phyloP scores from a whole-genome alignment of 768 basidiomycete genomes.

The Mycena latifolia region DNA sequence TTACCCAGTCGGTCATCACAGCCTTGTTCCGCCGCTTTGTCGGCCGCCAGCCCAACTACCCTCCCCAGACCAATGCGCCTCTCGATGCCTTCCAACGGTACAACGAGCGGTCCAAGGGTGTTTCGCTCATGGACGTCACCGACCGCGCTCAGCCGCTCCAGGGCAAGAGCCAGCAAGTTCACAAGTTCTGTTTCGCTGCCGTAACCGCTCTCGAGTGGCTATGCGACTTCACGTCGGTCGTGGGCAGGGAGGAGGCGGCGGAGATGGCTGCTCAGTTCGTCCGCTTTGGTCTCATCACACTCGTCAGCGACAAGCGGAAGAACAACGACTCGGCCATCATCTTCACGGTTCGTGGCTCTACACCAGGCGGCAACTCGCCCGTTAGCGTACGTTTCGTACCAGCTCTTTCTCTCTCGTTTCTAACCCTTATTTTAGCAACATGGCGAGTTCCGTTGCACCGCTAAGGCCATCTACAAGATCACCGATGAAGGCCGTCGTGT shows the following conservation, averaged over 20 bases:
- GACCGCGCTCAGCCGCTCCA: conserved; percentile 72
- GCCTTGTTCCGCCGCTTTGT: conserved; percentile 96
- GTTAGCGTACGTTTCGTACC: conserved; percentile 67
- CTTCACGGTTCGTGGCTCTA: conserved; percentile 89
- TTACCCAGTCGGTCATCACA: conserved; percentile 93
- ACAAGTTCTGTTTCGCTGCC: conserved; percentile 87
- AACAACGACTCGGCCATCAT: conserved; percentile 94
- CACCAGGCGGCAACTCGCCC: conserved; percentile 80
- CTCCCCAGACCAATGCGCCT: conserved; percentile 57
- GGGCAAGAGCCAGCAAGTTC: conserved; percentile 59
- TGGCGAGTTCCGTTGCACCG: conserved; percentile 96
- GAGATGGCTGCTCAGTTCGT: conserved; percentile 99
- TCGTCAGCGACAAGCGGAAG: conserved; percentile 93
- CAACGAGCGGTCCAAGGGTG: conserved; percentile 83
- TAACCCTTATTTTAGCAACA: conserved; percentile 69
- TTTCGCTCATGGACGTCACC: conserved; percentile 75
- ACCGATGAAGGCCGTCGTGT: conserved; percentile 91
- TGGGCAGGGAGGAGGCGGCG: conserved; percentile 95
- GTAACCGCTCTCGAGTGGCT: conserved; percentile 95
- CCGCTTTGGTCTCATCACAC: conserved; percentile 88
- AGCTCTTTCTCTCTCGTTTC: conserved; percentile 22
- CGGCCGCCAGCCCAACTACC: conserved; percentile 88
- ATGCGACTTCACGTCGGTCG: conserved; percentile 96
- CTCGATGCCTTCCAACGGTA: conserved; percentile 79
- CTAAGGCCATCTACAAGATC: conserved; percentile 94